These are phyloP conservation scores for Chlamydomonas reinhardtii DNA, from an alignment of 163 green algal species.

Conservation along the genomic window DNA sequence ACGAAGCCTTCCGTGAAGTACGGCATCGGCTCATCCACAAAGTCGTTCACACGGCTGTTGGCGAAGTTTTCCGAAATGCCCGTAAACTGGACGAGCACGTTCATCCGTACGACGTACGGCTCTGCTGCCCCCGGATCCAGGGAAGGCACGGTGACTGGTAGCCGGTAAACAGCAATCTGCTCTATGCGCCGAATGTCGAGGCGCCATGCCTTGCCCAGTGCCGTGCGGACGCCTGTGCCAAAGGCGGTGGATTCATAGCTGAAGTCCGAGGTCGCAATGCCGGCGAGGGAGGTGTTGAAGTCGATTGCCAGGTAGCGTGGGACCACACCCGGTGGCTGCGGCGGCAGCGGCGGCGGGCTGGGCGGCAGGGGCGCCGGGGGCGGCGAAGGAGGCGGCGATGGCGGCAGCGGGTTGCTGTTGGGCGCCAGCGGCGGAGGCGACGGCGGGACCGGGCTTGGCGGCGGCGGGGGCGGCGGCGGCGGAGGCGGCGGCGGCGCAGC, in stretches of 20 bases:
- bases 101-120: neutral
- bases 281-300: neutral
- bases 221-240: neutral
- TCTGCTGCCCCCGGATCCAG: neutral
- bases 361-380: neutral
- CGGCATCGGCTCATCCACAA: neutral
- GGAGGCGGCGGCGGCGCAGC: neutral
- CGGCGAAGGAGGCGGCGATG: neutral
- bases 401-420: too few species aligned
- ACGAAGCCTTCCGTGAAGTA: neutral
- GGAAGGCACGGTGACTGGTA: neutral
- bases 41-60: neutral
- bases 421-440: neutral
- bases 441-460: neutral
- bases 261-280: neutral
- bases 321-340: neutral
- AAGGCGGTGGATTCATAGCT: neutral
- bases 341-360: neutral
- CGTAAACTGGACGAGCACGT: neutral
- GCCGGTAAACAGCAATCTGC: neutral
- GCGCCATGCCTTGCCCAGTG: neutral
- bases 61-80: neutral
- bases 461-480: neutral
- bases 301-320: neutral
- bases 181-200: neutral